Evolutionary conservation across 2,329 filamentous ascomycete species (phyloP), one percentile per base, ranked within the genome.

Genomic region (Colletotrichum sidae): DNA sequence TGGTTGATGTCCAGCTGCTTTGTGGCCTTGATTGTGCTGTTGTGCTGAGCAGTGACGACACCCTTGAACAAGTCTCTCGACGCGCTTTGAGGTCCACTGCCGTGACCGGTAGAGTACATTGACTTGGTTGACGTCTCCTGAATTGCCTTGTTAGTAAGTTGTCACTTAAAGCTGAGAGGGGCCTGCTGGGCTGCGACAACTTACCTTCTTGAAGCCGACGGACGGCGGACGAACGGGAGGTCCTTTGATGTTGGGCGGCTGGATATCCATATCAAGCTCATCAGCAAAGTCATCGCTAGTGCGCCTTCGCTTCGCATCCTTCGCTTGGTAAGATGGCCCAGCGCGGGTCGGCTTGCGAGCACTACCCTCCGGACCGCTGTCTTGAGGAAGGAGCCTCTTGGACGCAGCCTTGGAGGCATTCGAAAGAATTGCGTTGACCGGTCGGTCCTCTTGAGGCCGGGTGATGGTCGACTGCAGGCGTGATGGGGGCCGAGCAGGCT

Each of bases 1-100:
- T 95, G 92, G n/a, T 91, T 88, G 88, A 95, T 94, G 70, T 96
- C 93, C 73, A 94, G 82, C 2, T 92, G 91, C 72, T 94, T 90
- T 1, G 82, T 84, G 3, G 85, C 80, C 75, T 91, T 90, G 55
- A 81, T 78, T 42, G 91, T 87, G 69, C 86, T 83, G 71, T 88
- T 86, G 69, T 92, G 90, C 71, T 93, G 91, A 17, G 84, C 82
- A 12, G 87, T 89, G 54, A 91, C 84, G 0, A 87, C 88, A 8
- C 86, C 80, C 77, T 90, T 92, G 82, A 90, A 90, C 61, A 92
- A 77, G 71, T 87, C 82, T 73, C 84, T 79, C 71, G 85, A 77
- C 71, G 81, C 78, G 60, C 79, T 81, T 46, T 85, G 82, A 1
- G 89, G 83, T 4, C 84, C 86, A 71, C 84, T 86, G 47, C 84